These are phyloP conservation scores for Mycena metata DNA, from an alignment of 768 basidiomycete species.

Conservation along the genomic window DNA sequence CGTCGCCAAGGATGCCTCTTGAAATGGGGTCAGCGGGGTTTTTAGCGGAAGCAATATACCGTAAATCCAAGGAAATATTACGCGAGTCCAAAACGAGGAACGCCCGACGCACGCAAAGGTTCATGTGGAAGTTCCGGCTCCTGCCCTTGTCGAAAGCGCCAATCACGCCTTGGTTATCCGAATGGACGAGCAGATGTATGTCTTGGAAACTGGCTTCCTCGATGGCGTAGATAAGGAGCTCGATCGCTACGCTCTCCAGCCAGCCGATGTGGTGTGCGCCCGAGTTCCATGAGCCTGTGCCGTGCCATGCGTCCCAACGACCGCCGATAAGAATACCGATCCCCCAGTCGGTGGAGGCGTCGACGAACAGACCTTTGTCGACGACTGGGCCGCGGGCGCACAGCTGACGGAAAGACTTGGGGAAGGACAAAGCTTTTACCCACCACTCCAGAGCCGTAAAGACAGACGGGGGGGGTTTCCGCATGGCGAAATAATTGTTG, in stretches of 20 bases:
- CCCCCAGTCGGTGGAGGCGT: constrained; percentile 45
- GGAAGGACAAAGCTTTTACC: not conserved
- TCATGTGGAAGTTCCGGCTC: not conserved
- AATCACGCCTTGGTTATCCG: constrained; percentile 11
- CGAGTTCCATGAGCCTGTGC: constrained; percentile 29
- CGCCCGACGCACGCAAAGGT: not conserved
- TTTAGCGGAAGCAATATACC: not conserved
- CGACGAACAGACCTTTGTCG: constrained; percentile 14
- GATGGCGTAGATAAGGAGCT: constrained; percentile 21
- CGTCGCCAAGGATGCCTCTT: not conserved
- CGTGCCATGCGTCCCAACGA: constrained; percentile 38
- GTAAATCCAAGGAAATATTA: not conserved
- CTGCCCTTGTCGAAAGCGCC: too few relatives aligned
- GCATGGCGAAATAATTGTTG: not conserved
- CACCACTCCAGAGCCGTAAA: not conserved
- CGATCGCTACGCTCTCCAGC: constrained; percentile 39
- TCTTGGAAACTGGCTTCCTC: constrained; percentile 32
- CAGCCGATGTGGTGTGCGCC: constrained; percentile 42
- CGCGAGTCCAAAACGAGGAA: not conserved
- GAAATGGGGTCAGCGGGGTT: constrained; percentile 5
- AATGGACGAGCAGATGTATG: constrained; percentile 16
- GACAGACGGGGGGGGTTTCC: not conserved
- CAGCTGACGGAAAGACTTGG: not conserved
- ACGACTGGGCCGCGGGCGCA: not conserved
- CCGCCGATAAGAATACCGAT: constrained; percentile 41